These are phyloP conservation scores for Flaveria bidentis DNA, from an alignment of 129 eudicot genomes.

Conservation along the genomic window DNA sequence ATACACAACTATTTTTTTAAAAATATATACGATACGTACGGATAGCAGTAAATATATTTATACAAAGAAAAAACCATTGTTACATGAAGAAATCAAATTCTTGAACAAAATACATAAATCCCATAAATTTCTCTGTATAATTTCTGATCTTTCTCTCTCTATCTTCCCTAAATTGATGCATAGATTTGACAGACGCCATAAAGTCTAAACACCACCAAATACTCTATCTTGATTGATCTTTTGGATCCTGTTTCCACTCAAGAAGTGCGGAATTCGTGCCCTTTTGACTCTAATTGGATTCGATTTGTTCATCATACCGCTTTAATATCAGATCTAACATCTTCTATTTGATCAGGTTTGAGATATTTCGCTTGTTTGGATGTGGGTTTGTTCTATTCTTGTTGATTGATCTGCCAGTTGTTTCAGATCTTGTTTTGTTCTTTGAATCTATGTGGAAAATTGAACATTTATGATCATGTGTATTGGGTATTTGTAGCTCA, in stretches of 20 bases:
- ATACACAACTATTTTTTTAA: too few relatives aligned
- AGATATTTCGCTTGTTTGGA: constrained; percentile 17
- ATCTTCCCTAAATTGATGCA: constrained; percentile 26
- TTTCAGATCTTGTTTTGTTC: constrained; percentile 20
- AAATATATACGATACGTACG: too few relatives aligned
- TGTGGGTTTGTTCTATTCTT: constrained; percentile 18
- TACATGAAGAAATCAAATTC: neutral
- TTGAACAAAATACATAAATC: constrained; percentile 20
- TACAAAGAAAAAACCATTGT: neutral
- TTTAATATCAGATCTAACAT: constrained; percentile 25
- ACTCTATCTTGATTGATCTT: neutral
- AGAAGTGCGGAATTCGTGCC: neutral
- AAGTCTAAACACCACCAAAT: constrained; percentile 12
- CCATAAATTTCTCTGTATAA: constrained; percentile 23
- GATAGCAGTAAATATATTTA: too few relatives aligned
- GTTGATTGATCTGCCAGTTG: constrained; percentile 8
- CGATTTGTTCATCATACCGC: neutral
- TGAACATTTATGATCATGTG: constrained; percentile 16
- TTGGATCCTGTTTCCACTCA: neutral
- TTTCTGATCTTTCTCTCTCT: constrained; percentile 1
- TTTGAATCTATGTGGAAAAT: neutral
- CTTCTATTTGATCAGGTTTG: constrained; percentile 34
- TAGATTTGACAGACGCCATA: constrained; percentile 26
- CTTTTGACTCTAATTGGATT: constrained; percentile 6
- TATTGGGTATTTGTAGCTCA: constrained; percentile 12